Evolutionary conservation across 192 early-diverging fungal genomes (phyloP).

Genomic region (Coemansia sp.): DNA sequence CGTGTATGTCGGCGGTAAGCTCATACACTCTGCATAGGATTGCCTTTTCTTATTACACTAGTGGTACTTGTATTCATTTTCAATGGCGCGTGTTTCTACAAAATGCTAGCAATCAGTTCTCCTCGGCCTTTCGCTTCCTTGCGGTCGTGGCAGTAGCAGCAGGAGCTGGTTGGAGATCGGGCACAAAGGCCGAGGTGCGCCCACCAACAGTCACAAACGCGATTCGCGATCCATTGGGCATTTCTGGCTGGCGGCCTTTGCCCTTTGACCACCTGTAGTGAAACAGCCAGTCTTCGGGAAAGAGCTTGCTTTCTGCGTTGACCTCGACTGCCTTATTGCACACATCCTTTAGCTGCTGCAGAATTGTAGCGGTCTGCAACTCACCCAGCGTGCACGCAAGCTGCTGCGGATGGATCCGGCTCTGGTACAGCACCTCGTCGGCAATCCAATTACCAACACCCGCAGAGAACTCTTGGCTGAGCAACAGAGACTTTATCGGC

Average conservation of each 20-base stretch:
- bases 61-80: neutral
- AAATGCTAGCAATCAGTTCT: neutral
- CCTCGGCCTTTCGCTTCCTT: neutral
- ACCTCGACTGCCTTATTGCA: constrained; percentile 59
- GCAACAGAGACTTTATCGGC: constrained; percentile 75
- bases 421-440: constrained; percentile 80
- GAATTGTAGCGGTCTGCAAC: constrained; percentile 53
- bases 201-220: constrained; percentile 70
- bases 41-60: no score
- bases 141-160: no score
- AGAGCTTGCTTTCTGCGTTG: constrained; percentile 69
- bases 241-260: constrained; percentile 29
- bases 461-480: constrained; percentile 77
- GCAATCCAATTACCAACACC: constrained; percentile 91
- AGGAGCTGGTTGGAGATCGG: constrained; percentile 22
- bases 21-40: constrained; percentile 39
- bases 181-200: constrained; percentile 38
- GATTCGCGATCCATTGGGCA: constrained; percentile 64
- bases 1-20: constrained; percentile 81
- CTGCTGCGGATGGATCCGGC: constrained; percentile 71
- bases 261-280: constrained; percentile 77
- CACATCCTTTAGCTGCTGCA: constrained; percentile 56
- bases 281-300: constrained; percentile 80
- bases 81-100: neutral
- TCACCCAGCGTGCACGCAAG: constrained; percentile 53